Evolutionary conservation across 1,284 basidiomycete genomes (phyloP).

Genomic region (Phylloporus sp.): DNA sequence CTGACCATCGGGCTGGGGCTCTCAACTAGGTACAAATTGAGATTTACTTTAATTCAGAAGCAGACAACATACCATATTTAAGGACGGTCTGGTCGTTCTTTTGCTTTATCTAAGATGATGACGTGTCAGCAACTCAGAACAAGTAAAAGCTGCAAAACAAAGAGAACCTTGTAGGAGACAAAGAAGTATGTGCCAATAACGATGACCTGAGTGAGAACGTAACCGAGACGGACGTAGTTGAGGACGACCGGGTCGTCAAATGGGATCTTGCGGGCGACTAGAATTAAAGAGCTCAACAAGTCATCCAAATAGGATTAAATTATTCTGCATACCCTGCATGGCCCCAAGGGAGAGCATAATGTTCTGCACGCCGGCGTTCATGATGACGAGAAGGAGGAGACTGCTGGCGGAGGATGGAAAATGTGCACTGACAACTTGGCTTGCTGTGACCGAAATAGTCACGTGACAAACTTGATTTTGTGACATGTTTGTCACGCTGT

Average conservation of each 20-base stretch:
- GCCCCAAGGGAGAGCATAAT: constrained; percentile 87
- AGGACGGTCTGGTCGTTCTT: constrained; percentile 96
- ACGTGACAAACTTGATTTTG: constrained; percentile 24
- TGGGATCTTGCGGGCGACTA: constrained; percentile 89
- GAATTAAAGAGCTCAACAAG: constrained; percentile 9
- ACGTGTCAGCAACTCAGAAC: constrained; percentile 28
- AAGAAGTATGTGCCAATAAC: constrained; percentile 82
- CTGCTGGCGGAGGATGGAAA: constrained; percentile 18
- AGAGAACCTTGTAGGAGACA: constrained; percentile 66
- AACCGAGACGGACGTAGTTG: constrained; percentile 84
- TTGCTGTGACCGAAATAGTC: constrained; percentile 20
- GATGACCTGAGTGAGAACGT: constrained; percentile 78
- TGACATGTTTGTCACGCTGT: constrained; percentile 32
- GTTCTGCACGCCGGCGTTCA: constrained; percentile 70
- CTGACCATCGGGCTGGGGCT: constrained; percentile 66
- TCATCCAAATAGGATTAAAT: background rate
- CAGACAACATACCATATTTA: constrained; percentile 80
- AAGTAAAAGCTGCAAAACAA: background rate
- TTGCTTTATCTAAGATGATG: constrained; percentile 76
- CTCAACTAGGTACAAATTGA: constrained; percentile 56
- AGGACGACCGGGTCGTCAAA: constrained; percentile 90
- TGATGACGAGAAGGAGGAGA: constrained; percentile 38
- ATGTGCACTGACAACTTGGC: background rate
- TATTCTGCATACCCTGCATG: constrained; percentile 76
- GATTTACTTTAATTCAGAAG: background rate